A percentile compares a stretch with the other conserved stretches of the same genome.
Conservation (phyloP, 2,329 filamentous ascomycete genomes). For the Cladophialophora bantiana region DNA sequence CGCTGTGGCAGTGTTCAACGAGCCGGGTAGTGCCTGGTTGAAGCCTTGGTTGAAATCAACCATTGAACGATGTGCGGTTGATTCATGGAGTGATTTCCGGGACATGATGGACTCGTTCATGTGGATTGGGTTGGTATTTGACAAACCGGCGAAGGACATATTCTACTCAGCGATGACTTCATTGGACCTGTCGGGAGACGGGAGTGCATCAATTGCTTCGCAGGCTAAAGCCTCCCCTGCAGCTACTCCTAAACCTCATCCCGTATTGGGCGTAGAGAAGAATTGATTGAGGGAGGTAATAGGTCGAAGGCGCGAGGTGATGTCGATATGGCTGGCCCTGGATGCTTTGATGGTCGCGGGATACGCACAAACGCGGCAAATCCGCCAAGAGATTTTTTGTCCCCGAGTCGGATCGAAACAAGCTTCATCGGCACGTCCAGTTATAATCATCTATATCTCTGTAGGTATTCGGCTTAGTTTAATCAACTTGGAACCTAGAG, state of each 20-base stretch:
- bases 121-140: slow-evolving; percentile 46
- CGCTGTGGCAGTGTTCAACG: slow-evolving; percentile 23
- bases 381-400: not conserved
- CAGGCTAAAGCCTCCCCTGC: not conserved
- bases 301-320: not conserved
- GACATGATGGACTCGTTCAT: slow-evolving; percentile 42
- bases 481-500: not conserved
- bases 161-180: slow-evolving; percentile 21
- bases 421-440: not conserved
- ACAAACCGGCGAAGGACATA: slow-evolving; percentile 41
- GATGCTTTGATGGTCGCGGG: not conserved
- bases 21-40: slow-evolving; percentile 25
- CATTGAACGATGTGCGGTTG: slow-evolving; percentile 18
- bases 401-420: not conserved
- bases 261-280: not conserved
- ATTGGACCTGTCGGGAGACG: not conserved
- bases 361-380: not conserved
- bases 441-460: not conserved
- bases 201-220: not conserved
- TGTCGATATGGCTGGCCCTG: too few species aligned
- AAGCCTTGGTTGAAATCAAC: slow-evolving; percentile 6
- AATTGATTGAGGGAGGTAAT: not conserved
- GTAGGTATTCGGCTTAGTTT: not conserved
- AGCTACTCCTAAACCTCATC: not conserved
- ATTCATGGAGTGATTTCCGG: slow-evolving; percentile 35